phyloP scores from a whole-genome alignment of 495 filamentous ascomycete genomes.

The Pseudotulostoma volvatum region DNA sequence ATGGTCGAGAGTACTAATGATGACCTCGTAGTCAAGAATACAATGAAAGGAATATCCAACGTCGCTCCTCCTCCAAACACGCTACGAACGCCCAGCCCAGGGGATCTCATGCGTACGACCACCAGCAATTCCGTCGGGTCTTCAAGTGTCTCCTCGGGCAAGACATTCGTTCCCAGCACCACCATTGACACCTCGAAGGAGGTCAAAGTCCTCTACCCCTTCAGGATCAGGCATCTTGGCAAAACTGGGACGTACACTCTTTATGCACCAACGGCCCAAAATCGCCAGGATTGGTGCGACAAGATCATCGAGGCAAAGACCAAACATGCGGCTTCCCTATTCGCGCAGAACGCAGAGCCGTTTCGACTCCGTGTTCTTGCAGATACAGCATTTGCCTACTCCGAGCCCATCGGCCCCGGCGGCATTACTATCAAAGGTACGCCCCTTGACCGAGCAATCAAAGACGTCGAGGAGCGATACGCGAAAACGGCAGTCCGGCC shows the following conservation, averaged over 20 bases:
- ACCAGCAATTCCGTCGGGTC: constrained; percentile 35
- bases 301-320: constrained; percentile 93
- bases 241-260: constrained; percentile 68
- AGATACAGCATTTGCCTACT: constrained; percentile 77
- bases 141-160: constrained; percentile 15
- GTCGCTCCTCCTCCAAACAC: constrained; percentile 30
- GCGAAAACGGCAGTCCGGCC: constrained; percentile 46
- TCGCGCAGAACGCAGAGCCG: constrained; percentile 88
- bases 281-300: constrained; percentile 74
- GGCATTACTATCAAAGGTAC: constrained; percentile 65
- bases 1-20: constrained; percentile 84
- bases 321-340: constrained; percentile 70
- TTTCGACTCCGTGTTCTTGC: constrained; percentile 87
- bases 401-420: constrained; percentile 38
- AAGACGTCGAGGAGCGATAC: constrained; percentile 67
- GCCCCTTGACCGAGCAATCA: constrained; percentile 77
- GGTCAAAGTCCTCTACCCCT: constrained; percentile 79
- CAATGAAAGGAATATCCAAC: constrained; percentile 55
- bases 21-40: constrained; percentile 71
- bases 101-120: constrained; percentile 45
- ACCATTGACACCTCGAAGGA: constrained; percentile 40
- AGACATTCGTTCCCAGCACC: constrained; percentile 34
- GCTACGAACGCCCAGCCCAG: constrained; percentile 31
- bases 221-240: constrained; percentile 93
- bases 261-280: constrained; percentile 57